Evolutionary conservation across 208 protist genomes (phyloP).

Genomic region (Crithidia bombi): DNA sequence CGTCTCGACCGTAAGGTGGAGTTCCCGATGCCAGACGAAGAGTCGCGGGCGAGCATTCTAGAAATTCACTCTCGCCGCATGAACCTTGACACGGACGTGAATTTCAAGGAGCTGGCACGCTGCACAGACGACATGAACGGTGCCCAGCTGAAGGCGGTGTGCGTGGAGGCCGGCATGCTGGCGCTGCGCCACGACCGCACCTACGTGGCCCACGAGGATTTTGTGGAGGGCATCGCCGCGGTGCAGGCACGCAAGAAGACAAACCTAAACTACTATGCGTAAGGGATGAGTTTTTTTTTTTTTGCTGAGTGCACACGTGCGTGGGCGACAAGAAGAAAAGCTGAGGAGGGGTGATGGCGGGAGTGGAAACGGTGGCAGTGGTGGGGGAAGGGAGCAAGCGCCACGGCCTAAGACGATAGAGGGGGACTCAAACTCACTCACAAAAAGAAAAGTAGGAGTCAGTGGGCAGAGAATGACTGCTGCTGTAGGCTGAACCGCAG

Average conservation of each 20-base stretch:
- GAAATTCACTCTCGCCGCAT: conserved; percentile 99
- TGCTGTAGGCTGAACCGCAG: not conserved
- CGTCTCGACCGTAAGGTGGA: conserved; percentile 99
- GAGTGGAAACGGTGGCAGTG: no score
- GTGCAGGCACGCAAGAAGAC: conserved; percentile 99
- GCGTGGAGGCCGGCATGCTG: conserved; percentile 99
- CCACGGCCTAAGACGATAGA: no score
- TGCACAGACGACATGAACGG: conserved; percentile 99
- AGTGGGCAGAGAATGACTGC: no score
- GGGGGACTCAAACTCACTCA: no score
- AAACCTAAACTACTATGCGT: conserved; percentile 99
- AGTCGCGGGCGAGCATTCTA: conserved; percentile 98
- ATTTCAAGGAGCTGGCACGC: conserved; percentile 99
- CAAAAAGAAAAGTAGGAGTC: no score
- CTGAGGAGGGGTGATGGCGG: not conserved
- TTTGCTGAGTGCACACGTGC: not conserved
- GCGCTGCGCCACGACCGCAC: conserved; percentile 95
- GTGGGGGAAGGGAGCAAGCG: no score
- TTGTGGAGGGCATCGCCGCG: conserved; percentile 97
- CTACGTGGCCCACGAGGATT: conserved; percentile 98
- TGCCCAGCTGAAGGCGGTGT: conserved; percentile 99
- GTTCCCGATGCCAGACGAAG: conserved; percentile 99
- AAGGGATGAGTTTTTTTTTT: conserved; percentile 33
- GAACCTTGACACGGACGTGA: conserved; percentile 96
- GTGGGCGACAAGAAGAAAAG: not conserved